Percentiles rank a stretch among this genome's conserved stretches.
Evolutionary conservation across 1,284 basidiomycete species (phyloP).

Genomic region (Tausonia pullulans): DNA sequence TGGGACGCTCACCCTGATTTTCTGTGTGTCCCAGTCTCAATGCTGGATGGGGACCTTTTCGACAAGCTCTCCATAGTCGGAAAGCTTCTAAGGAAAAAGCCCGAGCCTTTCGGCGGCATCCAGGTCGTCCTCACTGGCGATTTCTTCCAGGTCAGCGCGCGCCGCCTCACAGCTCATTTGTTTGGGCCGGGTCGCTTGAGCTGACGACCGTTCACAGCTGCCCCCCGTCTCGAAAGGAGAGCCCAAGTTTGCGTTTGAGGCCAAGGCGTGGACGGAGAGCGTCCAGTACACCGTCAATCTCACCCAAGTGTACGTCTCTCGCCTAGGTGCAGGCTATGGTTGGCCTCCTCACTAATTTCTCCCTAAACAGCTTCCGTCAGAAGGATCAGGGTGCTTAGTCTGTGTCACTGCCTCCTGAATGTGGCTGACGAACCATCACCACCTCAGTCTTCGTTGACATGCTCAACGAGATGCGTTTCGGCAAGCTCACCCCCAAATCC

Average conservation of each 20-base stretch:
- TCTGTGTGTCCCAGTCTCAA: constrained; percentile 56
- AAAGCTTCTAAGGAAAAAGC: constrained; percentile 33
- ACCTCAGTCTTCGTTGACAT: constrained; percentile 21
- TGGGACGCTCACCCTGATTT: not conserved
- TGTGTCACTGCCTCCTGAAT: no score
- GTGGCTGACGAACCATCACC: no score
- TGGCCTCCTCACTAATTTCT: constrained; percentile 10
- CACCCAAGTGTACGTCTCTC: constrained; percentile 41
- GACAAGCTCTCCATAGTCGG: constrained; percentile 36
- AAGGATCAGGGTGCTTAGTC: constrained; percentile 38
- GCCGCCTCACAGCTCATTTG: not conserved
- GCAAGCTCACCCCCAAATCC: constrained; percentile 48
- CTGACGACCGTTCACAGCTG: constrained; percentile 44
- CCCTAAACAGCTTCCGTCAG: constrained; percentile 54
- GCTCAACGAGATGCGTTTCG: constrained; percentile 73
- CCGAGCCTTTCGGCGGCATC: constrained; percentile 83
- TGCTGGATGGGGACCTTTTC: constrained; percentile 80
- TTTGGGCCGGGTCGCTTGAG: not conserved
- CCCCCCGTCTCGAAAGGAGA: constrained; percentile 66
- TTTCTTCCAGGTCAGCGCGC: constrained; percentile 52
- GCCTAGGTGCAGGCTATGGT: constrained; percentile 22
- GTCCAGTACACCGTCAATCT: constrained; percentile 71
- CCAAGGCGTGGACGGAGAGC: constrained; percentile 64
- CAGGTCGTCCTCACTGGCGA: constrained; percentile 90
- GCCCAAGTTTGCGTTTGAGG: constrained; percentile 75